phyloP scores from a whole-genome alignment of 1,284 basidiomycete species.

The Austroboletus niveus region DNA sequence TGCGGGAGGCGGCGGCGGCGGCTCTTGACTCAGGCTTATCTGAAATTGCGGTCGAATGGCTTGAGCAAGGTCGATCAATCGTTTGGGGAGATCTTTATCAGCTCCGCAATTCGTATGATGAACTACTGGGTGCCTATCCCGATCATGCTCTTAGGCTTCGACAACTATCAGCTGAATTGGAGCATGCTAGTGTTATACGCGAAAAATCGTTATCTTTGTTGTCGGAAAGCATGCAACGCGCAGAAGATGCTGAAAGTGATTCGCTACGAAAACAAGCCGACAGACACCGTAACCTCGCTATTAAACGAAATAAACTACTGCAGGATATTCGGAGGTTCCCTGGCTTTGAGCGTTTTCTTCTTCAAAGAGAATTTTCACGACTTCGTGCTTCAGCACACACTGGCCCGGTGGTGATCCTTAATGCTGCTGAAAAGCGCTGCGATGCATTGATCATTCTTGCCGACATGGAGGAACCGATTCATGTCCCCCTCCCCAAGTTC shows the following conservation, averaged over 20 bases:
- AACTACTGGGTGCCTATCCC: too few relatives aligned
- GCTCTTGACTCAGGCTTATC: too few relatives aligned
- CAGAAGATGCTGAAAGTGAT: background rate
- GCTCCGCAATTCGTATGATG: too few relatives aligned
- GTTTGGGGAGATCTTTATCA: too few relatives aligned
- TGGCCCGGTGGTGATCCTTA: background rate
- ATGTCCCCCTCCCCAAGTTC: background rate
- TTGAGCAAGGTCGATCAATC: too few relatives aligned
- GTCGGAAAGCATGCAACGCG: background rate
- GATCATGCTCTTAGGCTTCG: background rate
- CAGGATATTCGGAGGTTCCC: too few relatives aligned
- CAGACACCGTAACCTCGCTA: background rate
- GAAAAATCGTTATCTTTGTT: background rate
- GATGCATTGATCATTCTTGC: background rate
- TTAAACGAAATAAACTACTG: background rate
- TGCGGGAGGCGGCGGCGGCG: too few relatives aligned
- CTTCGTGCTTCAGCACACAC: background rate
- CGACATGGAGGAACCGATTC: background rate
- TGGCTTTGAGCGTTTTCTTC: background rate
- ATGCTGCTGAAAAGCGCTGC: background rate
- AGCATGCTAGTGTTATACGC: background rate
- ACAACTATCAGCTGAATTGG: background rate
- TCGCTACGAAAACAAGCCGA: background rate
- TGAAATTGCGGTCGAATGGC: too few relatives aligned
- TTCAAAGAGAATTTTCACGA: background rate